Percentiles rank a stretch among this genome's conserved stretches.
Conservation (phyloP, 306 rosid genomes). For the Castanea sativa region DNA sequence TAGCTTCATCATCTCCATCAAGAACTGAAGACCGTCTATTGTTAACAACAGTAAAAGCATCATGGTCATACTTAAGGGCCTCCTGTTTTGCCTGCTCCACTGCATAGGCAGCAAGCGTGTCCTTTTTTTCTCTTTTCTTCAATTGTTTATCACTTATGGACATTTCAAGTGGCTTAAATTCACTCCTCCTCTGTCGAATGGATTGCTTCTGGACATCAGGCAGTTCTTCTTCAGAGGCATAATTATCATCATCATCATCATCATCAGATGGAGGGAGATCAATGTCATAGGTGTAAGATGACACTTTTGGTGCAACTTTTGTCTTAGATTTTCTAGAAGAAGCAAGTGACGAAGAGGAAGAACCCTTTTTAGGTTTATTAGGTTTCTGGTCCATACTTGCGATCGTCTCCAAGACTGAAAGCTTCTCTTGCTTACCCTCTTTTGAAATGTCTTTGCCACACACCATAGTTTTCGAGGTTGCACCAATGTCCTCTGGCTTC, state of each 20-base stretch:
- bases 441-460: conserved; percentile 4
- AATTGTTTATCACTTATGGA: conserved; percentile 40
- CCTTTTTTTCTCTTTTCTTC: conserved; percentile 63
- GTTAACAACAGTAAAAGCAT: conserved; percentile 72
- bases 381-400: conserved; percentile 49
- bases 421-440: conserved; percentile 20
- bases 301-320: conserved; percentile 30
- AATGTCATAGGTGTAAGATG: conserved; percentile 28
- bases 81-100: conserved; percentile 53
- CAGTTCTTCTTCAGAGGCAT: conserved; percentile 28
- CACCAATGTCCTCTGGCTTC: conserved; percentile 27
- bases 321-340: conserved; percentile 14
- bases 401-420: conserved; percentile 33
- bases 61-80: conserved; percentile 64
- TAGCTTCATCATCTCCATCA: conserved; percentile 53
- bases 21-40: conserved; percentile 59
- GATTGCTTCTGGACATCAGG: conserved; percentile 18
- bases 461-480: conserved; percentile 13
- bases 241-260: conserved; percentile 25
- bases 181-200: conserved; percentile 32
- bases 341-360: conserved; percentile 28
- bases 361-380: conserved; percentile 33
- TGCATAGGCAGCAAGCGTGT: conserved; percentile 45
- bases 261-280: conserved; percentile 53
- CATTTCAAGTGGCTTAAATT: conserved; percentile 36